Evolutionary conservation across 352 stramenopile species (phyloP), one percentile per base, ranked within the genome.

Genomic region (Pythium aquatile): DNA sequence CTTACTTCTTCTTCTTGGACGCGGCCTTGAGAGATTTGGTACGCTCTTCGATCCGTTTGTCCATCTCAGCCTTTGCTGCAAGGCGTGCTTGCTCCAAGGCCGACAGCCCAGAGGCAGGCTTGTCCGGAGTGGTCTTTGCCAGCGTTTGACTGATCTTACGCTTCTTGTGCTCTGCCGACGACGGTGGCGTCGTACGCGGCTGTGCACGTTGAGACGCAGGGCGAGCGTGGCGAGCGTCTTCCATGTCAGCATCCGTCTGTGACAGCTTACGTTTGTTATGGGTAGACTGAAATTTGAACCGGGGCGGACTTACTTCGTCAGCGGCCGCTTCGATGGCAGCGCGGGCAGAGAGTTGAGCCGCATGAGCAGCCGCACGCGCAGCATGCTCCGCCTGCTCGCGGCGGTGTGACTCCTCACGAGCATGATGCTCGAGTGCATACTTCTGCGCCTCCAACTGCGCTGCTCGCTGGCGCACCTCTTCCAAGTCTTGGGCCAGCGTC

Each of bases 61-160:
- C 79, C 11, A 91, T 76, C n/a, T 89, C 82, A 32, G 88, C 79
- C 59, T 89, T 83, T n/a, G 84, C 84, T 24, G 81, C 82, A 39
- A 78, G 79, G 39, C 82, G 77, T 11, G 81, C 84, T 46, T 90
- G 79, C 28, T 78, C 84, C 37, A 91, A 47, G 1, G 58, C 67
- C 24, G 68, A 74, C 6, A 61, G 29, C 28, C 58, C 44, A 17
- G 37, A 53, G 13, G 35, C 48, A 42, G 17, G 42, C 33, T 65
- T 69, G 10, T 55, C 49, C 11, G 61, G 2, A 11, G 59, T 33
- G 26, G 46, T 40, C 61, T 77, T 85, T 72, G 51, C 55, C 24
- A 57, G 63, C 61, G 29, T 55, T 62, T 59, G 63, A 53, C 79
- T 65, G 10, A 74, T 70, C 62, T 88, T 92, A 29, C 73, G 65